Conservation (phyloP, 2,329 filamentous ascomycete genomes). For the Hypoxylon sp. region DNA sequence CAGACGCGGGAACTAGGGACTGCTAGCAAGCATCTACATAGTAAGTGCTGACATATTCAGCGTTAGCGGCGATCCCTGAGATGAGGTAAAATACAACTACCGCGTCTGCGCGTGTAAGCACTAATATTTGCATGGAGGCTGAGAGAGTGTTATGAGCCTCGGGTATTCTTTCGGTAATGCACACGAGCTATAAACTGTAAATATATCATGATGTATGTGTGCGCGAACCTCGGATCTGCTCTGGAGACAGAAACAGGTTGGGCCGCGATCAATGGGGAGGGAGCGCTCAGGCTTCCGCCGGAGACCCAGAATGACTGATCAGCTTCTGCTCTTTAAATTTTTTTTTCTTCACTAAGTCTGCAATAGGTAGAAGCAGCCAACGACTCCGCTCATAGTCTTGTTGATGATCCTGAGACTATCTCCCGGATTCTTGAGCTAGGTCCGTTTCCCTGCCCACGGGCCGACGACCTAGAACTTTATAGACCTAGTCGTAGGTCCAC, state of each 20-base stretch:
- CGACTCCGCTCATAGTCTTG: conserved; percentile 1
- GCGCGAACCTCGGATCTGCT: conserved; percentile 1
- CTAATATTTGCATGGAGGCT: conserved; percentile 13
- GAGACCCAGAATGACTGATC: conserved; percentile 17
- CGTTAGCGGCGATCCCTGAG: conserved; percentile 6
- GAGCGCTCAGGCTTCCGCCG: conserved; percentile 27
- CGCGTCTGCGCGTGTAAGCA: conserved; percentile 3
- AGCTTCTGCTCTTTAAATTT: conserved; percentile 1
- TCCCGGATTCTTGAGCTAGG: background rate
- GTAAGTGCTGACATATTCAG: conserved; percentile 14
- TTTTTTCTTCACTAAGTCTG: background rate
- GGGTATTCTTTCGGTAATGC: background rate
- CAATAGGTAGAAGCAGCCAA: background rate
- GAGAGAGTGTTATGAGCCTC: background rate
- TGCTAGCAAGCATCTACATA: conserved; percentile 23
- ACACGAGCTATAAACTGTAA: conserved; percentile 8
- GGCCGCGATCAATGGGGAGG: conserved; percentile 13
- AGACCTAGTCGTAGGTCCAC: conserved; percentile 14
- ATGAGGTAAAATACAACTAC: conserved; percentile 1
- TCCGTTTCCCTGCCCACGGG: conserved; percentile 17
- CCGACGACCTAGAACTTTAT: conserved; percentile 32
- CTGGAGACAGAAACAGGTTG: conserved; percentile 5
- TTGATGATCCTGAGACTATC: conserved; percentile 3
- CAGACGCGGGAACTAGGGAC: conserved; percentile 28
- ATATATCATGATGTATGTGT: background rate